Base-by-base conservation (phyloP, 148 eudicot species). In the Rhododendron henanense region DNA sequence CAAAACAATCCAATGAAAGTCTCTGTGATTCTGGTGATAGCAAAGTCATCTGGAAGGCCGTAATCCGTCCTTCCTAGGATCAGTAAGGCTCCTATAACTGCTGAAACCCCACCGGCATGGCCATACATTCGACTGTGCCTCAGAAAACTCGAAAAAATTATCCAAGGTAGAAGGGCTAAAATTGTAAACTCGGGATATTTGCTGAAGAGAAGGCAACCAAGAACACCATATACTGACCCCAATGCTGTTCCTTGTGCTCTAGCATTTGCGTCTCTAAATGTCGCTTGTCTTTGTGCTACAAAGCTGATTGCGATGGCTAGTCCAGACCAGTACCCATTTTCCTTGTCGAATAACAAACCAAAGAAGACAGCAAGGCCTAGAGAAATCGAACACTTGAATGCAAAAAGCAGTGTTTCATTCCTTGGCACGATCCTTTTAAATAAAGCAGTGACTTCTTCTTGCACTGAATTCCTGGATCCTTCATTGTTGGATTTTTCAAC, bases 291-390 rank as follows among this genome's bases (percentile, higher is more conserved):
- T 44, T 91, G 85, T 23, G 79, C 39, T n/a, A 63, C 86, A 67
- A 92, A 92, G 85, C 92, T 92, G 86, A 92, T 90, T 44, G 95
- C 93, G 3, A 92, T 90, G 18, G 92, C 83, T 78, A 92, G 91
- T 6, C 94, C 94, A 4, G 95, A 89, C 95, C 95, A 93, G 57
- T 87, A 90, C n/a, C 91, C 95, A 28, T 91, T 90, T 75, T 85
- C 81, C 51, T 83, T 92, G 91, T 88, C 87, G 50, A 88, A 92
- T 2, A 75, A 39, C 87, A 91, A 61, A 18, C 95, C 94, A n/a
- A 93, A 69, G 19, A 92, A 81, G 48, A 91, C 90, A 0, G 92
- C 92, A 4, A 92, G 89, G 51, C 91, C 90, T 8, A 93, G 83
- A 13, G 94, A 88, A 71, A 93, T 78, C 2, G 95, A 89, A 57